These are phyloP conservation scores for Ascomycota sp. DNA, from an alignment of 2,329 filamentous ascomycete species.

Conservation along the genomic window DNA sequence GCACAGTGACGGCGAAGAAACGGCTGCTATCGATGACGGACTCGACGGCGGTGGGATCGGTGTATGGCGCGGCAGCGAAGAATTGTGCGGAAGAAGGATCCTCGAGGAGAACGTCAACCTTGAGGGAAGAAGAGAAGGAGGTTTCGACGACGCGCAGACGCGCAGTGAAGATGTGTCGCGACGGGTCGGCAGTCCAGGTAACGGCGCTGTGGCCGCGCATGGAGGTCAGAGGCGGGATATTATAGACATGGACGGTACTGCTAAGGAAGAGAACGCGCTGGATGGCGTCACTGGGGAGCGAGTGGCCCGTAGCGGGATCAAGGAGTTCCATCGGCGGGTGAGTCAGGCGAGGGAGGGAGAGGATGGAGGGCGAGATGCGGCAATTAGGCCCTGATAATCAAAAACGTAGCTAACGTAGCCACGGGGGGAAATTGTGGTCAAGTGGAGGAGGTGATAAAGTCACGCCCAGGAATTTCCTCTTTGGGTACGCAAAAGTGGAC, in stretches of 20 bases:
- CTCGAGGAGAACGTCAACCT: slow-evolving; percentile 60
- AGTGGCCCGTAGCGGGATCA: slow-evolving; percentile 50
- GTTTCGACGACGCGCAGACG: slow-evolving; percentile 64
- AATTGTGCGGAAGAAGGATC: slow-evolving; percentile 52
- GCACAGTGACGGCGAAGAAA: slow-evolving; percentile 69
- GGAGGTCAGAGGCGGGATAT: slow-evolving; percentile 59
- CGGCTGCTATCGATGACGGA: slow-evolving; percentile 59
- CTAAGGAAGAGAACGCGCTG: slow-evolving; percentile 68
- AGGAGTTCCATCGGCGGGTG: slow-evolving; percentile 43
- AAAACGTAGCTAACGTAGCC: no score
- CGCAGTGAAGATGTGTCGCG: slow-evolving; percentile 67
- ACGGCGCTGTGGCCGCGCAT: slow-evolving; percentile 63
- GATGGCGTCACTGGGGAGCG: slow-evolving; percentile 56
- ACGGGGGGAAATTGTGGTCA: no score
- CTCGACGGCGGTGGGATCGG: slow-evolving; percentile 43
- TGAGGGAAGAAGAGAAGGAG: slow-evolving; percentile 20
- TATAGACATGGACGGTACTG: slow-evolving; percentile 62
- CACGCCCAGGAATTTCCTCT: no score
- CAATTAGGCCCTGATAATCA: no score
- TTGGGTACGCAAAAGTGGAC: no score
- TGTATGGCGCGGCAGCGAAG: slow-evolving; percentile 72
- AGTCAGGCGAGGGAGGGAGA: no score
- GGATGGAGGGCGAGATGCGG: no score
- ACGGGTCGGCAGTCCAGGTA: slow-evolving; percentile 52
- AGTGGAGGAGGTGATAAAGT: no score